Percentiles rank a stretch among this genome's conserved stretches.
Evolutionary conservation across 257 asterid genomes (phyloP).

Genomic region (Nicotiana tabacum): DNA sequence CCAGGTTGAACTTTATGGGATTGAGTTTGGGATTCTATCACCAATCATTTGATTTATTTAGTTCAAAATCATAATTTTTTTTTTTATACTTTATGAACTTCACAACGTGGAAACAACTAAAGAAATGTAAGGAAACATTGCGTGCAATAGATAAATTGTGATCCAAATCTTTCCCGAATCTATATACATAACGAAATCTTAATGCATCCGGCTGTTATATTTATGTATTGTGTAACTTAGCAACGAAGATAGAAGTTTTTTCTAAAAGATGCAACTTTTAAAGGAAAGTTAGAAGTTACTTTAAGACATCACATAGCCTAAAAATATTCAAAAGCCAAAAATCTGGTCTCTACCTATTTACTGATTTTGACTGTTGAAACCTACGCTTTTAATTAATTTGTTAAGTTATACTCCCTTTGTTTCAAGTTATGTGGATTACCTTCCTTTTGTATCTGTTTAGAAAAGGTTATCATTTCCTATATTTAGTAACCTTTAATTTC

Average conservation of each 20-base stretch:
- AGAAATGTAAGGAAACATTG: background rate
- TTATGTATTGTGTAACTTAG: background rate
- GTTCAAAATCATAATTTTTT: background rate
- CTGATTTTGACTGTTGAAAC: background rate
- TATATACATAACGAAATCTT: background rate
- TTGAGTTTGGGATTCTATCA: background rate
- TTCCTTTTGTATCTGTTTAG: background rate
- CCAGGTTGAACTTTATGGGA: background rate
- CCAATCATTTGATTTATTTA: background rate
- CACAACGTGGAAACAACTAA: background rate
- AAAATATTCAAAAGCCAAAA: background rate
- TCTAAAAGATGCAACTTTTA: background rate
- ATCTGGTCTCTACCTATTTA: background rate
- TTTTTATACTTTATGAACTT: background rate
- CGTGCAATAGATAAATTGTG: background rate
- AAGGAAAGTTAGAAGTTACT: background rate
- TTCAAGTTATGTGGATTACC: background rate
- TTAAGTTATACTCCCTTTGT: background rate
- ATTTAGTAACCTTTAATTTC: too few species aligned
- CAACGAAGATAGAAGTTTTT: background rate
- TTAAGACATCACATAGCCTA: background rate
- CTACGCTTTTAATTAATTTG: too few species aligned
- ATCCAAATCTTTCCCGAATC: accelerated
- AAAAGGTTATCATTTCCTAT: too few species aligned
- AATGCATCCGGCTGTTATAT: background rate